Evolutionary conservation across 2,329 filamentous ascomycete genomes (phyloP), one percentile per base, ranked within the genome.

Genomic region (Bisporella sp.): DNA sequence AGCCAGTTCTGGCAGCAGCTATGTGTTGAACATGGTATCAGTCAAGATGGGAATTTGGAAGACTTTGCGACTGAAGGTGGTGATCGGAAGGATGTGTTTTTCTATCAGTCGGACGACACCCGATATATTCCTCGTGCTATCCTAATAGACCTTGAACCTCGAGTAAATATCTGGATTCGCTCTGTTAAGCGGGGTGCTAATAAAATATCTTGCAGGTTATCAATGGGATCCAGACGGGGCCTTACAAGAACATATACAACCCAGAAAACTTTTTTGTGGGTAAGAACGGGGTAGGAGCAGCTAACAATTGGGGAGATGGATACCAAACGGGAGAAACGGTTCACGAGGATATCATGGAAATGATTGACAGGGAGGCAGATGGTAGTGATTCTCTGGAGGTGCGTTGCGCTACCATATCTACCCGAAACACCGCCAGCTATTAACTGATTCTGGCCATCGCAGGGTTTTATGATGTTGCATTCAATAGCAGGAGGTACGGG

Each of bases 1-100:
- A 92, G 89, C 65, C 89, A 97, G 68, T 99, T 99, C 73, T 99
- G 93, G 93, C 92, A 97, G 70, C 93, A 97, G 72, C 81, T 97
- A 54, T 99, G 93, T 70, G 87, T 92, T 68, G 93, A 99, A 72
- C 93, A 99, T 68, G 93, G 95, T 55, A 99, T 99, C 73, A 96
- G 87, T 64, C 89, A 93, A 67, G 90, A 97, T 71, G 93, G 93
- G 52, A 97, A 97, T 68, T 79, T 99, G 52, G 91, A 96, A 68
- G 91, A 96, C 69, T 96, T 96, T 73, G 93, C 93, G 65, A 96
- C 90, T 46, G 93, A 97, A 70, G 93, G 93, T 65, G 91, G 92
- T 59, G 93, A 99, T 72, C 85, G 93, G 62, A 99, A 99, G 69
- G 93, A 99, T 71, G 93, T 99, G 54, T 97, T 97, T 73, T 97